These are phyloP conservation scores for Rhododendron ferrugineum DNA, from an alignment of 148 eudicot species.

Conservation along the genomic window DNA sequence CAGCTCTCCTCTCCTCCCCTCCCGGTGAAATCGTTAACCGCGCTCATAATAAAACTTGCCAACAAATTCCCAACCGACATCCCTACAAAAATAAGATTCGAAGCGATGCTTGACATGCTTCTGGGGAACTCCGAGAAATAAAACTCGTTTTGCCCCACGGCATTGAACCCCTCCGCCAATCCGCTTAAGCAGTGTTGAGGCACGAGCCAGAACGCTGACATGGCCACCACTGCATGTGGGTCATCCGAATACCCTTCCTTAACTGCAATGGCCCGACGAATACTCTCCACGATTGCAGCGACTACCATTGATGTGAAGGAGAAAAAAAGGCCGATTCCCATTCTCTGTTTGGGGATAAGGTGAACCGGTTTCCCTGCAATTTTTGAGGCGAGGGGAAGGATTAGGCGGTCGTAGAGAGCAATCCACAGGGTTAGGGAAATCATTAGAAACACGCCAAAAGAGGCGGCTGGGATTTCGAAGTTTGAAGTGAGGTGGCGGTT, in stretches of 20 bases:
- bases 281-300: conserved; percentile 32
- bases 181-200: conserved; percentile 43
- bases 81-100: conserved; percentile 32
- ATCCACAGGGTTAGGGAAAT: conserved; percentile 44
- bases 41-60: conserved; percentile 39
- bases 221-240: conserved; percentile 19
- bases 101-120: conserved; percentile 57
- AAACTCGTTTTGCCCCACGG: conserved; percentile 50
- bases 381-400: conserved; percentile 46
- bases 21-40: conserved; percentile 29
- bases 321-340: conserved; percentile 55
- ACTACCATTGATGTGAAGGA: conserved; percentile 31
- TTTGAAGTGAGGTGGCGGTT: conserved; percentile 40
- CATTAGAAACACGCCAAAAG: conserved; percentile 34
- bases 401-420: conserved; percentile 35
- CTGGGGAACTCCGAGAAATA: conserved; percentile 50
- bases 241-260: conserved; percentile 19
- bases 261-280: conserved; percentile 32
- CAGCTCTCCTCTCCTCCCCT: conserved; percentile 51
- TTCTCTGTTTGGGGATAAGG: conserved; percentile 34
- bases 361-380: conserved; percentile 28
- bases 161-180: conserved; percentile 46
- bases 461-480: conserved; percentile 61
- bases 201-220: conserved; percentile 68
- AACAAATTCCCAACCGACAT: conserved; percentile 30